Conservation (phyloP, 1,139 yeast species). For the Pichia norvegensis region DNA sequence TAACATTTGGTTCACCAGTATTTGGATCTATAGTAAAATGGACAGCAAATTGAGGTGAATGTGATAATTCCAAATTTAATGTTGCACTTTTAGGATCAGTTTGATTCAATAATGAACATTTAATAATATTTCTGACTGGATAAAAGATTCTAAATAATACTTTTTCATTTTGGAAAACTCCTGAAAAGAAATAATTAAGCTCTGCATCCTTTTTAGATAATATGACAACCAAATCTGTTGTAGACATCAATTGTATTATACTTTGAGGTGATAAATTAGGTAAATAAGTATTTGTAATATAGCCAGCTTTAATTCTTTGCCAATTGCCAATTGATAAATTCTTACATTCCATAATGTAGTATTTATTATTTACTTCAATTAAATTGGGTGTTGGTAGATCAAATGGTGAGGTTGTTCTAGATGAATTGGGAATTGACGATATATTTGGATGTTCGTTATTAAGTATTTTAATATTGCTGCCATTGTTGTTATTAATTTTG, state of each 20-base stretch:
- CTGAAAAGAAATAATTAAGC: constrained; percentile 66
- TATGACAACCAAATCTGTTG: constrained; percentile 60
- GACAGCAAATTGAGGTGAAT: constrained; percentile 70
- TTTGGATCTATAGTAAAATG: constrained; percentile 47
- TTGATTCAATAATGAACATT: constrained; percentile 42
- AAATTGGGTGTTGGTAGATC: constrained; percentile 27
- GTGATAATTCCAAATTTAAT: background rate
- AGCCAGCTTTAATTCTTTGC: constrained; percentile 68
- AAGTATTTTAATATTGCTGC: background rate
- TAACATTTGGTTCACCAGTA: constrained; percentile 36
- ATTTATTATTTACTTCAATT: constrained; percentile 54
- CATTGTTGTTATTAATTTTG: background rate
- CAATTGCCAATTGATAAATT: constrained; percentile 69
- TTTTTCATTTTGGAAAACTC: constrained; percentile 57
- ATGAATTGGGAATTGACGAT: background rate
- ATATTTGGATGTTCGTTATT: background rate
- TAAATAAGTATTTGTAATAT: constrained; percentile 38
- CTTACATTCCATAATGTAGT: constrained; percentile 57
- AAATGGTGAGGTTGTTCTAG: background rate
- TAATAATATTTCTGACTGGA: constrained; percentile 43
- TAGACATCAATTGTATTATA: constrained; percentile 52
- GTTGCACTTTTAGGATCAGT: constrained; percentile 12
- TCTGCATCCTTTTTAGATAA: constrained; percentile 62
- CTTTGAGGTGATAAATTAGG: constrained; percentile 61
- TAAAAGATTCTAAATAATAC: constrained; percentile 65